phyloP scores from a whole-genome alignment of 305 asterid genomes.

The Rubia tinctorum region DNA sequence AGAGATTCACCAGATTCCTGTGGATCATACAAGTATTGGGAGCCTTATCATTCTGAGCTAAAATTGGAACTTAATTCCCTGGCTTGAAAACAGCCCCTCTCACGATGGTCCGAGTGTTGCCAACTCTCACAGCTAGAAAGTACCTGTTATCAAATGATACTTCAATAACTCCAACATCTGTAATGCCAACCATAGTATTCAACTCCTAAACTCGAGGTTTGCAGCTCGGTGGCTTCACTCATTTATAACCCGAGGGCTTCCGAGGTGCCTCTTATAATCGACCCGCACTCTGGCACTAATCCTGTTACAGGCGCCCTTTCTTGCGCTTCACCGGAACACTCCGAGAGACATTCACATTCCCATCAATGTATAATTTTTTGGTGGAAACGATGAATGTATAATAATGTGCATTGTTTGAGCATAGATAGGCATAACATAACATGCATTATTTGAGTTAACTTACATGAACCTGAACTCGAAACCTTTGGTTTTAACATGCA shows the following conservation, averaged over 20 bases:
- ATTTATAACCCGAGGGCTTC: conserved; percentile 50
- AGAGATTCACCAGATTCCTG: conserved; percentile 42
- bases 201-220: conserved; percentile 21
- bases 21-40: conserved; percentile 69
- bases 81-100: conserved; percentile 91
- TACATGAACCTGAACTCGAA: too few relatives aligned
- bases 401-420: too few relatives aligned
- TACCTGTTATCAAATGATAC: conserved; percentile 88
- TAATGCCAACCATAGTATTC: conserved; percentile 58
- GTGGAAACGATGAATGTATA: too few relatives aligned
- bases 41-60: conserved; percentile 72
- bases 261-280: conserved; percentile 33
- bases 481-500: too few relatives aligned
- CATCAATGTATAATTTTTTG: too few relatives aligned
- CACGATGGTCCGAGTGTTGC: conserved; percentile 53
- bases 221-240: conserved; percentile 25
- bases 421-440: too few relatives aligned
- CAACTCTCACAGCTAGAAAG: conserved; percentile 66
- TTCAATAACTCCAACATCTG: conserved; percentile 73
- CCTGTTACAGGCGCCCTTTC: conserved; percentile 55
- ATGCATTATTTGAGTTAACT: too few relatives aligned
- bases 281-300: conserved; percentile 50
- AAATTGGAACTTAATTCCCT: conserved; percentile 64
- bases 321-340: too few relatives aligned
- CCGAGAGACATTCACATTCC: too few relatives aligned